Evolutionary conservation across 495 filamentous ascomycete species (phyloP).

Genomic region (Podospora comata): DNA sequence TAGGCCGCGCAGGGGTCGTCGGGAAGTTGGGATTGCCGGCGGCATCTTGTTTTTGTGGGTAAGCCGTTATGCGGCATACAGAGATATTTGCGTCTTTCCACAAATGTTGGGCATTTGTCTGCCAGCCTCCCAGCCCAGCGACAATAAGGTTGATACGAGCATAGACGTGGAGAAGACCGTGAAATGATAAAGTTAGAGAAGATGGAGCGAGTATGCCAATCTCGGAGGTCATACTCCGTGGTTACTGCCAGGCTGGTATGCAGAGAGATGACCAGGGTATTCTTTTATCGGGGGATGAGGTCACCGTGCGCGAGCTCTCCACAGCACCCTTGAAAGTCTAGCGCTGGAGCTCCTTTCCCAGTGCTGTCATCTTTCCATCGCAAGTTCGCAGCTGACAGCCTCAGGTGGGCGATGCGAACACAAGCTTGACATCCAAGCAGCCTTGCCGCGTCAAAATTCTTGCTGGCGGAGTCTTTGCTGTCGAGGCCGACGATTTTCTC

Average conservation of each 20-base stretch:
- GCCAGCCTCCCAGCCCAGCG: too few species aligned
- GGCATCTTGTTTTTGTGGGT: neutral
- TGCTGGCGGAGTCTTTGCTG: neutral
- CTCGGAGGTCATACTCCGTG: too few species aligned
- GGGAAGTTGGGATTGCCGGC: slow-evolving; percentile 1
- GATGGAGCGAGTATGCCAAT: too few species aligned
- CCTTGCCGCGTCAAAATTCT: neutral
- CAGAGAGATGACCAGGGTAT: neutral
- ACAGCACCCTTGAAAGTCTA: neutral
- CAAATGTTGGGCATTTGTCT: too few species aligned
- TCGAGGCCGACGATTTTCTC: neutral
- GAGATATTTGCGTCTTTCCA: neutral
- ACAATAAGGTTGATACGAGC: too few species aligned
- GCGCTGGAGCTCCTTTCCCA: neutral
- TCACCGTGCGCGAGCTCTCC: slow-evolving; percentile 15
- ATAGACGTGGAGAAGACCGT: too few species aligned
- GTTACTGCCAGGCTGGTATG: neutral
- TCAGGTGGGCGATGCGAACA: slow-evolving; percentile 6
- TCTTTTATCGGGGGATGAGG: slow-evolving; percentile 18
- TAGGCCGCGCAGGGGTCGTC: slow-evolving; percentile 1
- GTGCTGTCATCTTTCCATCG: slow-evolving; percentile 18
- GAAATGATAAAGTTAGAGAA: too few species aligned
- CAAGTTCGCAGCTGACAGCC: slow-evolving; percentile 2
- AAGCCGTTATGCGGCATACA: neutral
- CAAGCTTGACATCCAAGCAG: neutral